Base-by-base conservation (phyloP, 345 rosid species). In the Adansonia digitata region DNA sequence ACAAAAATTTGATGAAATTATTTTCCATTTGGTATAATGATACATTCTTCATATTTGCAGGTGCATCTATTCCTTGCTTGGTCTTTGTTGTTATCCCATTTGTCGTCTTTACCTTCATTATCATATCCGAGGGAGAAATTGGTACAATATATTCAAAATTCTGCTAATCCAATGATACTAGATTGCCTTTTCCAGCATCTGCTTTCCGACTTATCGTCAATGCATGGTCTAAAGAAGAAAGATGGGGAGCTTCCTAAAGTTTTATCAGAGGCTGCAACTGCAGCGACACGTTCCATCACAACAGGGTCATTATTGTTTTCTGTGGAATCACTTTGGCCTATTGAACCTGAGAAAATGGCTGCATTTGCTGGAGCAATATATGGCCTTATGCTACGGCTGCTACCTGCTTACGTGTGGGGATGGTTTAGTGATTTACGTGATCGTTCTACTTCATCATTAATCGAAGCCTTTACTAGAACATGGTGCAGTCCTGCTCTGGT, bases 401-500 rank as follows among this genome's bases (percentile, higher is more conserved):
- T 94, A 78, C 98, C 98, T 74, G 97, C 98, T 66, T 94, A 90
- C 71, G 98, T 94, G 65, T 89, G 98, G 81, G 88, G 85, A 24
- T 94, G 98, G 98, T 94, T 92, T 76, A 84, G 86, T 56, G 88
- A 90, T 69, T 78, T 94, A 49, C 98, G 97, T 73, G 98, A 92
- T 77, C 98, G 96, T 22, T 88, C 94, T 51, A 69, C 80, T 27
- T 87, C 88, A 78, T 85, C 88, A 67, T 69, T 75, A 52, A 86
- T 92, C 51, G 98, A 94, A 86, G 80, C 91, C 71, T 94, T 92
- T 82, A 90, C 98, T 59, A 89, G 89, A 84, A 77, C 89, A 66
- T 92, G 97, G 97, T 94, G 98, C 84, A 94, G 98, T 80, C 97
- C 98, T 77, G 87, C 87, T 73, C 79, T 94, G 72, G 82, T 92